phyloP scores from a whole-genome alignment of 805 yeast species.

The Yarrowia hollandica region DNA sequence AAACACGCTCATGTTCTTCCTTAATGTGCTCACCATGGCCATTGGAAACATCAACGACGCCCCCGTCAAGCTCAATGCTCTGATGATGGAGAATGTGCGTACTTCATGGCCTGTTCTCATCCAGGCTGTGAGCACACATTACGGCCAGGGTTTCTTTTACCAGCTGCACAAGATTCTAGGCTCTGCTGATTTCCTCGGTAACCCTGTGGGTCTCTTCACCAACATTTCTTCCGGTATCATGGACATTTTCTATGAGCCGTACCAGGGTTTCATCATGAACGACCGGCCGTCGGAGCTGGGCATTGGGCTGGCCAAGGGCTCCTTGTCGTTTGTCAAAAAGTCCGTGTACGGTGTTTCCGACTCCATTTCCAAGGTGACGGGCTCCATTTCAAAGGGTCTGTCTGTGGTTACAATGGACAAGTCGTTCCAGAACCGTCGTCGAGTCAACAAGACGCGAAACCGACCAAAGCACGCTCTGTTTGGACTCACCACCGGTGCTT shows the following conservation, averaged over 20 bases:
- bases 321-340: slow-evolving; percentile 88
- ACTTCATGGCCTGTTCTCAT: slow-evolving; percentile 76
- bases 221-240: slow-evolving; percentile 91
- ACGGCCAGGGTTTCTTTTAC: slow-evolving; percentile 86
- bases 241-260: slow-evolving; percentile 97
- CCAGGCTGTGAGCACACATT: slow-evolving; percentile 76
- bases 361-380: slow-evolving; percentile 88
- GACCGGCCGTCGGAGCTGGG: slow-evolving; percentile 97
- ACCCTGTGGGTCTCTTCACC: slow-evolving; percentile 95
- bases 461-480: slow-evolving; percentile 81
- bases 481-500: slow-evolving; percentile 83
- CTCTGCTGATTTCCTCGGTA: slow-evolving; percentile 93
- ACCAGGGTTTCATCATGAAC: slow-evolving; percentile 89
- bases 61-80: slow-evolving; percentile 83
- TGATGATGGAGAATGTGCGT: slow-evolving; percentile 83
- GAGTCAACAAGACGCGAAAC: slow-evolving; percentile 64
- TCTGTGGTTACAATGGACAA: slow-evolving; percentile 87
- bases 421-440: slow-evolving; percentile 77
- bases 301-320: slow-evolving; percentile 93
- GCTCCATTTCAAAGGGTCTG: slow-evolving; percentile 90
- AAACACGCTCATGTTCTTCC: slow-evolving; percentile 69
- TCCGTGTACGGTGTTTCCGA: slow-evolving; percentile 94
- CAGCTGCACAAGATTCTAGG: slow-evolving; percentile 92
- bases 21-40: slow-evolving; percentile 91
- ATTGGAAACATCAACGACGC: slow-evolving; percentile 97